Evolutionary conservation across 176 grass and related monocot species (phyloP).

Genomic region (Miscanthus lutarioriparius): DNA sequence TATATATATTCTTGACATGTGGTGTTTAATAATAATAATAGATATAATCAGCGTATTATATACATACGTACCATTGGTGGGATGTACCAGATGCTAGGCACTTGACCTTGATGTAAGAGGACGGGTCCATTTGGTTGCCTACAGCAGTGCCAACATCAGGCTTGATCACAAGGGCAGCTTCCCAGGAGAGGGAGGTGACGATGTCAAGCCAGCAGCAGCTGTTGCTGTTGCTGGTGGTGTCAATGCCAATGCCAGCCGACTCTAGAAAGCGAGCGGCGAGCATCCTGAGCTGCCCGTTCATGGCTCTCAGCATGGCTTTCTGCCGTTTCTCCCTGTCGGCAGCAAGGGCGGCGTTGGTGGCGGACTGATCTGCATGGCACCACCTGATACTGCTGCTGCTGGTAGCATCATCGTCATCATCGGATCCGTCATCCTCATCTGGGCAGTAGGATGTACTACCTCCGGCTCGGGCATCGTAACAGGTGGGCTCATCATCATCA

Average conservation of each 20-base stretch:
- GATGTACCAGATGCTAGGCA: slow-evolving; percentile 51
- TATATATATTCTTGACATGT: not conserved
- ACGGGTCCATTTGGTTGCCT: slow-evolving; percentile 73
- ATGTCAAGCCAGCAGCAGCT: slow-evolving; percentile 51
- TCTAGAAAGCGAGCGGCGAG: slow-evolving; percentile 64
- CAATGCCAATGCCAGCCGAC: slow-evolving; percentile 33
- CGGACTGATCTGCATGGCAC: not conserved
- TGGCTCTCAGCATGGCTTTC: slow-evolving; percentile 51
- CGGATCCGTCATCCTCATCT: slow-evolving; percentile 17
- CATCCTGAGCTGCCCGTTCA: slow-evolving; percentile 63
- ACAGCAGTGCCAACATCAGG: slow-evolving; percentile 49
- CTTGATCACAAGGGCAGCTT: slow-evolving; percentile 65
- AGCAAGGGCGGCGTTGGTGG: not conserved
- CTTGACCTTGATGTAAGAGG: slow-evolving; percentile 71
- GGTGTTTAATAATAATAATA: not conserved
- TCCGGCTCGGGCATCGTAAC: not conserved
- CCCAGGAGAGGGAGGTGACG: slow-evolving; percentile 63
- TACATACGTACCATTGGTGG: slow-evolving; percentile 41
- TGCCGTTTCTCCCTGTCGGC: slow-evolving; percentile 40
- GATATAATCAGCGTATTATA: too few species aligned
- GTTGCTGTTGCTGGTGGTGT: not conserved
- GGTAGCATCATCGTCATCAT: slow-evolving; percentile 14
- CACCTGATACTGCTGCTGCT: slow-evolving; percentile 21
- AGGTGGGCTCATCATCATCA: not conserved
- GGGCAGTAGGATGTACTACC: not conserved